Conservation (phyloP, 176 grass and related monocot genomes). For the Lolium rigidum region DNA sequence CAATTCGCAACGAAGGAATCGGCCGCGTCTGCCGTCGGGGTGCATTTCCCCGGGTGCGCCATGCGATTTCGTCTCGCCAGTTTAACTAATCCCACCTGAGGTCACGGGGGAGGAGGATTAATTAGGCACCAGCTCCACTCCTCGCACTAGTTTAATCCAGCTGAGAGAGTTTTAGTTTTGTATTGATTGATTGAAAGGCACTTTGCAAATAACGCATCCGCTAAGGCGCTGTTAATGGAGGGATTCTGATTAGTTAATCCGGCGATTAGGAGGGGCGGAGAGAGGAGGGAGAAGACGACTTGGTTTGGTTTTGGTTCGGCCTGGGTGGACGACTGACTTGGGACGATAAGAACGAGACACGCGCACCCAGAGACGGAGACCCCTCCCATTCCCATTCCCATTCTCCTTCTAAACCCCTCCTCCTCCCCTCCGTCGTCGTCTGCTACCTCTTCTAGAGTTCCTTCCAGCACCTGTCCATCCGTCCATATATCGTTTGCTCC, state of each 20-base stretch:
- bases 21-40: background rate
- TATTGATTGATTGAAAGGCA: background rate
- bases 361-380: slow-evolving; percentile 7
- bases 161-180: background rate
- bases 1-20: background rate
- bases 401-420: slow-evolving; percentile 18
- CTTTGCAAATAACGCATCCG: slow-evolving; percentile 14
- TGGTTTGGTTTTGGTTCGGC: slow-evolving; percentile 23
- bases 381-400: slow-evolving; percentile 18
- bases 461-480: background rate
- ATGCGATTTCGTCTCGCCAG: background rate
- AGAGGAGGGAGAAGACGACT: background rate
- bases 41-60: background rate
- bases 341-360: slow-evolving; percentile 33
- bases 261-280: background rate
- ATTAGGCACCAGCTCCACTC: background rate
- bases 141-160: background rate
- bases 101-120: background rate
- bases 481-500: slow-evolving; percentile 7
- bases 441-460: background rate
- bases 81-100: slow-evolving; percentile 1
- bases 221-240: background rate
- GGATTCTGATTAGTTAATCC: background rate
- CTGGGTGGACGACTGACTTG: slow-evolving; percentile 26
- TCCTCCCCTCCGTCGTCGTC: too few species aligned